Evolutionary conservation across 2,329 filamentous ascomycete genomes (phyloP).

Genomic region (Myotisia sp.): DNA sequence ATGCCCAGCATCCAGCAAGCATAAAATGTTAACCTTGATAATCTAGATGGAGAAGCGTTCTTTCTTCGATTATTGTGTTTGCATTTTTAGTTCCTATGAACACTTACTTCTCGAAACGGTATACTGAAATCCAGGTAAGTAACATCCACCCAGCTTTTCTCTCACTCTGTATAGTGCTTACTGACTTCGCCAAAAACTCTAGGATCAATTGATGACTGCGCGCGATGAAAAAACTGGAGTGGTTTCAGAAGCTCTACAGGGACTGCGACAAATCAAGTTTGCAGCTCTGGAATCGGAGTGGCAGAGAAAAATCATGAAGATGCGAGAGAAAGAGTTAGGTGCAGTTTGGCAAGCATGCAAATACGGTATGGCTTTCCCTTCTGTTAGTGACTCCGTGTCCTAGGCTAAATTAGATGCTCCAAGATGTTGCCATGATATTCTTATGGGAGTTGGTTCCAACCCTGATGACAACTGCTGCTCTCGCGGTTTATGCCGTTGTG

Average conservation of each 20-base stretch:
- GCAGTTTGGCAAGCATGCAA: slow-evolving; percentile 1
- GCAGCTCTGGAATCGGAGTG: slow-evolving; percentile 3
- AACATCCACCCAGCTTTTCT: no score
- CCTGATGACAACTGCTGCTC: slow-evolving; percentile 54
- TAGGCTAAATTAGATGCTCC: slow-evolving; percentile 36
- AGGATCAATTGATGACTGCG: slow-evolving; percentile 3
- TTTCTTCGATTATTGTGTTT: not conserved
- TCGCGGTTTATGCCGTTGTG: slow-evolving; percentile 52
- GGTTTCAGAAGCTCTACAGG: slow-evolving; percentile 3
- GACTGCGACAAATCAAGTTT: slow-evolving; percentile 4
- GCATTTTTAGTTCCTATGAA: not conserved
- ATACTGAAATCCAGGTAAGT: not conserved
- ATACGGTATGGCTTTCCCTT: not conserved
- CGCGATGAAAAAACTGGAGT: slow-evolving; percentile 3
- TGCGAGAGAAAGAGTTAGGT: slow-evolving; percentile 1
- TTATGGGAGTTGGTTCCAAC: slow-evolving; percentile 58
- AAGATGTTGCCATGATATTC: slow-evolving; percentile 39
- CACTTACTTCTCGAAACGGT: slow-evolving; percentile 1
- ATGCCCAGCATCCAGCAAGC: not conserved
- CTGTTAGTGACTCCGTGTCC: slow-evolving; percentile 52
- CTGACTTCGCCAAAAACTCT: not conserved
- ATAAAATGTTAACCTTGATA: no score
- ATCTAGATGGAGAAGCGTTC: slow-evolving; percentile 3
- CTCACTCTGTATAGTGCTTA: no score
- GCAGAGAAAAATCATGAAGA: slow-evolving; percentile 3